Base-by-base conservation (phyloP, 208 protist species). In the Trypanosoma melophagium region DNA sequence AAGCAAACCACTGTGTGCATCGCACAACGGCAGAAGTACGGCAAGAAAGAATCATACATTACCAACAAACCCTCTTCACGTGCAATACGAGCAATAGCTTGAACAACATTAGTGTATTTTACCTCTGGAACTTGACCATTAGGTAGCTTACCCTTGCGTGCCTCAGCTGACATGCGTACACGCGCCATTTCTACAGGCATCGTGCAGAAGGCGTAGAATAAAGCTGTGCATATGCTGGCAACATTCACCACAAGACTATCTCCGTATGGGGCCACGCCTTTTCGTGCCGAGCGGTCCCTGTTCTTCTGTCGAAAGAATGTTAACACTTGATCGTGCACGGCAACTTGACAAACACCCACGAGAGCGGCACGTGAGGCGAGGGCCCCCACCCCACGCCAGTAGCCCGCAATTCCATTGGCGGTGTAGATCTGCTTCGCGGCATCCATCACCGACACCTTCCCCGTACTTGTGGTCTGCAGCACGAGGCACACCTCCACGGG, bases 131-230 rank as follows among this genome's bases (percentile, higher is more conserved):
- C 68, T 16, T 59, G 13, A 24, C 52, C 52, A 21, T 16, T 12
- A 13, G 42, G 13, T 24, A 31, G 7, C n/a, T 53, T 21, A 81
- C 64, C 86, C 81, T 93, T 67, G 80, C 50, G n/a, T 16, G 61
- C 80, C 82, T 97, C 86, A 8, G 85, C 73, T 8, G 84, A 90
- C 90, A 97, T 95, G 54, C 89, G 86, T 74, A 95, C 90, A 65
- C 90, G 84, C 50, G 91, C 87, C 47, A 90, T 64, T 79, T 97
- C 93, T 28, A 97, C 72, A 40, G 93, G 93, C 93, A 97, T 96
- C 64, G 93, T 96, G 57, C 90, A 71, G 16, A 87, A 56, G 40
- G 85, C 79, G 69, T 93, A 96, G 71, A 97, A 83, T 51, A 96
- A 69, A 7, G 86, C 83, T 10, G 92, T 96, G 45, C 87, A 81